These are phyloP conservation scores for Blastobotrys capitulatus DNA, from an alignment of 1,139 yeast genomes.

Conservation along the genomic window DNA sequence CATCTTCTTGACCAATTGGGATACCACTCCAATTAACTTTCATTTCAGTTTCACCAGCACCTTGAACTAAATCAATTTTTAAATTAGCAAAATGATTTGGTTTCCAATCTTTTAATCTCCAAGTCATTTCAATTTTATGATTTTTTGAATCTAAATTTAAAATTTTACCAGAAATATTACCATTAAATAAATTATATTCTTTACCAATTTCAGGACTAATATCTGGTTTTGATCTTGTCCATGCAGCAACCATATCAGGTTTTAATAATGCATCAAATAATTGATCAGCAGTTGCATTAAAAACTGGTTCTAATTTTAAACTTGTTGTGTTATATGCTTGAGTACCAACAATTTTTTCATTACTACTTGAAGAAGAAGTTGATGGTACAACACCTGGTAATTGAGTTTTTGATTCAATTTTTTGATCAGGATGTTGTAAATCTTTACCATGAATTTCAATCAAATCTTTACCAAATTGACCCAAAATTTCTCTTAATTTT, in stretches of 20 bases:
- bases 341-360: constrained; percentile 40
- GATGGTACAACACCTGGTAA: constrained; percentile 19
- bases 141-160: constrained; percentile 52
- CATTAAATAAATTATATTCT: constrained; percentile 71
- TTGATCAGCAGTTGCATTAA: constrained; percentile 85
- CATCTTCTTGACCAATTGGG: constrained; percentile 95
- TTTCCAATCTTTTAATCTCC: constrained; percentile 92
- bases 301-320: constrained; percentile 68
- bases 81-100: constrained; percentile 70
- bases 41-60: constrained; percentile 74
- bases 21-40: constrained; percentile 82
- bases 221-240: constrained; percentile 77
- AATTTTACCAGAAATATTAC: constrained; percentile 75
- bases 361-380: constrained; percentile 22
- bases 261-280: constrained; percentile 71
- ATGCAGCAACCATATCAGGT: constrained; percentile 72
- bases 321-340: constrained; percentile 66
- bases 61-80: constrained; percentile 62
- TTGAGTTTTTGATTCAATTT: constrained; percentile 36
- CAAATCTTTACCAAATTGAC: constrained; percentile 70
- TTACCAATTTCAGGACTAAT: constrained; percentile 60
- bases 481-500: constrained; percentile 53
- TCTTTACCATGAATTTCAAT: constrained; percentile 74
- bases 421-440: constrained; percentile 74
- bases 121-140: constrained; percentile 54